Base-by-base conservation (phyloP, 257 asterid species). In the Salvia splendens region DNA sequence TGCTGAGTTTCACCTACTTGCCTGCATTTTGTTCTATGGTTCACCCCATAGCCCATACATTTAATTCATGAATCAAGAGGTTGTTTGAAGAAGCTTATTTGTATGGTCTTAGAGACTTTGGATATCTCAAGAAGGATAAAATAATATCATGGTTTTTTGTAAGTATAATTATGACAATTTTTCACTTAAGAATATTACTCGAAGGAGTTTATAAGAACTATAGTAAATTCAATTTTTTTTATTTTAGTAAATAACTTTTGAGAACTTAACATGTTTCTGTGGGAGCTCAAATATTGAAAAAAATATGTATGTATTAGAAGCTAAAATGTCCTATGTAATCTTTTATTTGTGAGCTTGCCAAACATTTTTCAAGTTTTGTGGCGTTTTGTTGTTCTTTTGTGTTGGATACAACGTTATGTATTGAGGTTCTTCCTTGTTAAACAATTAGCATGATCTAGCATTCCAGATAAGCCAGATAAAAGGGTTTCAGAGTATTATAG, bases 81-180 rank as follows among this genome's bases (percentile, higher is more conserved):
- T 52, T 12, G 60, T 69, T 48, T 36, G 60, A 6, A 28, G 20
- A 54, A 47, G 53, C 56, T n/a, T 67, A 6, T 36, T n/a, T 49
- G 15, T 16, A 11, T 30, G 47, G 35, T 30, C 24, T 46, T 49
- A 32, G 28, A 36, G 63, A 40, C 36, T 67, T 24, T 32, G 10
- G 17, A 54, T 38, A 40, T 15, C 14, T 35, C 8, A n/a, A 57
- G 72, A 33, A 42, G 46, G 35, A 42, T 15, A 42, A 20, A 42
- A 24, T 53, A 30, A 35, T 41, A 3, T 57, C 9, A 4, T 36
- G 53, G 12, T 20, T 32, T 8, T 12, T 38, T 40, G n/a, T 41
- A 5, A 54, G 64, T 38, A 45, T 14, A 41, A 8, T 42, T 28
- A 42, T 55, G 45, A 30, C 33, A 38, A 16, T 43, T 38, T 47